These are phyloP conservation scores for Aspergillus udagawae DNA, from an alignment of 2,329 filamentous ascomycete genomes.

Conservation along the genomic window DNA sequence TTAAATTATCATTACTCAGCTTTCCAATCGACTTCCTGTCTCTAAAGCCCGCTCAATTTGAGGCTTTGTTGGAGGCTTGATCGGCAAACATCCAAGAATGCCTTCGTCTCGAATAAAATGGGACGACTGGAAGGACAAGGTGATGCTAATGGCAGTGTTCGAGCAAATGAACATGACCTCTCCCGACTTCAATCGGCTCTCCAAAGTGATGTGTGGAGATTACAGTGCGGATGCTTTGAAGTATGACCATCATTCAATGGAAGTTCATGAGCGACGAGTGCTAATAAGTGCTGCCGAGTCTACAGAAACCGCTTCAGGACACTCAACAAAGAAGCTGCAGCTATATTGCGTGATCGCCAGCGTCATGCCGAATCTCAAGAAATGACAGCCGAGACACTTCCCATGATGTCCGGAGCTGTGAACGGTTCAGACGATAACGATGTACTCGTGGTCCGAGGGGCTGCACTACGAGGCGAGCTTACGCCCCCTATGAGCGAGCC, in stretches of 20 bases:
- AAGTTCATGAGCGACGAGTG: background rate
- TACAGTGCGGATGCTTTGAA: slow-evolving; percentile 2
- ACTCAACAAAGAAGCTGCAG: slow-evolving; percentile 1
- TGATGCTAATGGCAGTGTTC: slow-evolving; percentile 9
- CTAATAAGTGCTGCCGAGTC: background rate
- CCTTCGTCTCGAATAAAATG: slow-evolving; percentile 1
- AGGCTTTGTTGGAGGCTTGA: background rate
- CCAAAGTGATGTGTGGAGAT: slow-evolving; percentile 2
- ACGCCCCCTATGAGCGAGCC: background rate
- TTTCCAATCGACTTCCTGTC: background rate
- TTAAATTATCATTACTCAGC: background rate
- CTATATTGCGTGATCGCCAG: slow-evolving; percentile 6
- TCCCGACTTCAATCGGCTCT: slow-evolving; percentile 5
- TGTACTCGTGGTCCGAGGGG: background rate
- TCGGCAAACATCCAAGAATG: background rate
- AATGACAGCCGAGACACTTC: background rate
- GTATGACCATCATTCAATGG: background rate
- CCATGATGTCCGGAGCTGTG: background rate
- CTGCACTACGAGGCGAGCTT: background rate
- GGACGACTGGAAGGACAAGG: slow-evolving; percentile 9
- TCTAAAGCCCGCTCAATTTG: background rate
- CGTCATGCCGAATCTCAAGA: background rate
- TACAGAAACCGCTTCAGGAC: slow-evolving; percentile 1
- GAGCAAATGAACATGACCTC: slow-evolving; percentile 2
- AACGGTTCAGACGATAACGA: background rate